Conservation (phyloP, 73 alveolate genomes). For the Paramecium tetraurelia region DNA sequence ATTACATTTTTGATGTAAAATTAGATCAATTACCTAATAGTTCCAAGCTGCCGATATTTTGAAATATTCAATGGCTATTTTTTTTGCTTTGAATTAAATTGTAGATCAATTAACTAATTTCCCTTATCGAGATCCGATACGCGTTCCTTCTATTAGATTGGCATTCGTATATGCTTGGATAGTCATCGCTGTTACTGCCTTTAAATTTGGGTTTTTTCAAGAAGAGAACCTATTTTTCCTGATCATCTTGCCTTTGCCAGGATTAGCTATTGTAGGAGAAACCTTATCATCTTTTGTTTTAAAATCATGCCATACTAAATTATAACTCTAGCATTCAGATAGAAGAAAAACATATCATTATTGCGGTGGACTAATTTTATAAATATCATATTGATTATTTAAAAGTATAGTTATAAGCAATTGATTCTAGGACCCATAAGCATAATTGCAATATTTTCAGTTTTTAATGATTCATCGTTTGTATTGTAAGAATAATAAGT, state of each 20-base stretch:
- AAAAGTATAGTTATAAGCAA: not conserved
- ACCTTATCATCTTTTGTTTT: not conserved
- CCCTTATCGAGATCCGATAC: constrained; percentile 32
- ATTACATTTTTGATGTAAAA: constrained; percentile 24
- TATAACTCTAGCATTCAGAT: not conserved
- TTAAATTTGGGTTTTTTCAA: not conserved
- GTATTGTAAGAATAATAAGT: constrained; percentile 1
- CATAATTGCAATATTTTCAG: not conserved
- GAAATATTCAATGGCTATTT: constrained; percentile 13
- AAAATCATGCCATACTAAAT: not conserved
- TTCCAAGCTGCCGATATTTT: not conserved
- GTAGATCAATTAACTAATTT: constrained; percentile 18
- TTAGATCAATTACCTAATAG: not conserved
- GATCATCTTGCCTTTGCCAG: not conserved
- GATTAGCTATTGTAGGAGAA: constrained; percentile 8
- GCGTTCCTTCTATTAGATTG: constrained; percentile 32
- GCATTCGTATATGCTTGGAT: constrained; percentile 26
- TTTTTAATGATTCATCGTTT: constrained; percentile 26
- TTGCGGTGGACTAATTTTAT: constrained; percentile 31
- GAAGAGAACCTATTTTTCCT: constrained; percentile 5
- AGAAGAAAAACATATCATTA: constrained; percentile 35
- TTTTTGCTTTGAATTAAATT: constrained; percentile 2
- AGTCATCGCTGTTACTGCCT: not conserved
- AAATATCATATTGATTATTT: constrained; percentile 7
- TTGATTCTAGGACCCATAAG: not conserved